Evolutionary conservation across 2,329 filamentous ascomycete genomes (phyloP), one percentile per base, ranked within the genome.

Genomic region (Aspergillus persii): DNA sequence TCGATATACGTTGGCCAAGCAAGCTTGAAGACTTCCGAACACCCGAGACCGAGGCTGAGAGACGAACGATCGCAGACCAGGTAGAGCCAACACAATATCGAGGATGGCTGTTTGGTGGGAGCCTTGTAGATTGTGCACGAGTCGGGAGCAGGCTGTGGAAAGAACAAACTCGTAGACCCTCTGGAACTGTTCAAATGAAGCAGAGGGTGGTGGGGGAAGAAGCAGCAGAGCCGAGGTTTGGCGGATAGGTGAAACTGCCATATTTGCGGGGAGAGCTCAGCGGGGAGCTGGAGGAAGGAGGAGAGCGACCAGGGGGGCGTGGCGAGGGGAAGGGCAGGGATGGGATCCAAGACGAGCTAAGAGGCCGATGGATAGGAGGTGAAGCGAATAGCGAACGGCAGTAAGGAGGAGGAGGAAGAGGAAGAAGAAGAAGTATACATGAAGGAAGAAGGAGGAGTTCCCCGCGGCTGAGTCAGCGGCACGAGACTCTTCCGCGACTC

Each of bases 1-100:
- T 68, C 87, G 87, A 80, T 98, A 98, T 27, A 96, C 72, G 29
- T 85, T 84, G 2, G 90, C 89, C 26, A 97, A 77, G 4, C 94
- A 80, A n/a, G 83, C 81, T 74, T 96, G 92, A 0, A 87, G 84
- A n/a, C 82, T 77, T 36, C 81, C 71, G 83, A 92, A 96, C 18
- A 84, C 79, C 50, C 84, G 77, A 27, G 83, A 79, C 66, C 84
- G 82, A 50, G 83, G 80, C 31, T 77, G 75, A 26, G 77, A 76
- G 27, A 79, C 77, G 33, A 77, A 76, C 23, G 84, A 81, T 50
- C 81, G 77, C 11, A 92, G 80, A 54, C 89, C 79, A 2, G 88
- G 85, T 51, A 84, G 84, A 2, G 84, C 83, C 41, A 96, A 73
- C 2, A 86, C 89, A 66, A 87, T 78, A 54, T 87, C 84, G 33